These are phyloP conservation scores for Meira miltonrushii DNA, from an alignment of 1,284 basidiomycete genomes.

Conservation along the genomic window DNA sequence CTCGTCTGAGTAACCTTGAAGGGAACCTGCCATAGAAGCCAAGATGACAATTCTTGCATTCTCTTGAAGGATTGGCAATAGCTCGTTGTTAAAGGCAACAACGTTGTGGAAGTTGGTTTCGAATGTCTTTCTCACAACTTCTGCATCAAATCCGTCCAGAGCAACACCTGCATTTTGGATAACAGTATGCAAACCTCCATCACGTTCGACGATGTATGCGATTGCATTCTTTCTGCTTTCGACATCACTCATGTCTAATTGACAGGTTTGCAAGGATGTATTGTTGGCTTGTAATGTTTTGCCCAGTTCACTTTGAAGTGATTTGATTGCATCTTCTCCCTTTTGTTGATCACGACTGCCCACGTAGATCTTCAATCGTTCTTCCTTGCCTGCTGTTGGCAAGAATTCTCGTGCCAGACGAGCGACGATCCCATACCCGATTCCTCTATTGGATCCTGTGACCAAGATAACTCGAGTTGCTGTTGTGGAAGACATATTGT, in stretches of 20 bases:
- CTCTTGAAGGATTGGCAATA: slow-evolving; percentile 23
- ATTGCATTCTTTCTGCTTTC: slow-evolving; percentile 18
- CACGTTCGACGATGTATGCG: slow-evolving; percentile 18
- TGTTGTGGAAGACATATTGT: too few relatives aligned
- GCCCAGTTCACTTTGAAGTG: slow-evolving; percentile 30
- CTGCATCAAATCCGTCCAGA: slow-evolving; percentile 35
- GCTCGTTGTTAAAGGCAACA: slow-evolving; percentile 24
- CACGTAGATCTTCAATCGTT: slow-evolving; percentile 43
- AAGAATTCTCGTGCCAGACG: slow-evolving; percentile 30
- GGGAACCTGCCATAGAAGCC: slow-evolving; percentile 35
- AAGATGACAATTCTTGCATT: slow-evolving; percentile 34
- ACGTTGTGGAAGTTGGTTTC: slow-evolving; percentile 44
- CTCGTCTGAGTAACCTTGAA: slow-evolving; percentile 27
- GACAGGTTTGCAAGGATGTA: slow-evolving; percentile 1
- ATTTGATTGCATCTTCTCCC: slow-evolving; percentile 35
- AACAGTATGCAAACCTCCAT: slow-evolving; percentile 14
- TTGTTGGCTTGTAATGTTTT: slow-evolving; percentile 15
- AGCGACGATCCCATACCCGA: slow-evolving; percentile 31
- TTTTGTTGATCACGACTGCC: slow-evolving; percentile 32
- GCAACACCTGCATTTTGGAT: slow-evolving; percentile 49
- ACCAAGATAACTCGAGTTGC: background rate
- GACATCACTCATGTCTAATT: slow-evolving; percentile 27
- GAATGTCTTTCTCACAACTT: slow-evolving; percentile 43
- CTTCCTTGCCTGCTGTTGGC: background rate
- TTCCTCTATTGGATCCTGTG: slow-evolving; percentile 13